Conservation (phyloP, 805 yeast genomes). For the Metschnikowia amazonensis region DNA sequence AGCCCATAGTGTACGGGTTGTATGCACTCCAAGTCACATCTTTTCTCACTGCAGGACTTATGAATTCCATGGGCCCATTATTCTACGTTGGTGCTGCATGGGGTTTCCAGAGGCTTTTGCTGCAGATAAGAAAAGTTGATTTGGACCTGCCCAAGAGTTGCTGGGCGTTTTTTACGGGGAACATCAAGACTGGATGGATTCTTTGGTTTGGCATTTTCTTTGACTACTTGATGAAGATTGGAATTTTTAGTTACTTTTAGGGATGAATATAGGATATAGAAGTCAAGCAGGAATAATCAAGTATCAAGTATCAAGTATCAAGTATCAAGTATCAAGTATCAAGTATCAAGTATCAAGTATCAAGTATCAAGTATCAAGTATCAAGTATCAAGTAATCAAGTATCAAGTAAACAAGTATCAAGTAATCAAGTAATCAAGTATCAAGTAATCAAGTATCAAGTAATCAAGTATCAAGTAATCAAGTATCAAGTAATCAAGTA, state of each 20-base stretch:
- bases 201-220: constrained; percentile 62
- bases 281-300: too few species aligned
- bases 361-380: too few species aligned
- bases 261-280: too few species aligned
- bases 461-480: too few species aligned
- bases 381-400: too few species aligned
- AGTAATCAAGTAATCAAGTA: too few species aligned
- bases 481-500: too few species aligned
- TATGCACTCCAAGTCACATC: constrained; percentile 65
- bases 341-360: too few species aligned
- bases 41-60: constrained; percentile 62
- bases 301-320: too few species aligned
- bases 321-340: too few species aligned
- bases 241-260: constrained; percentile 28
- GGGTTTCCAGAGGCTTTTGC: constrained; percentile 65
- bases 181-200: constrained; percentile 71
- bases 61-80: constrained; percentile 84
- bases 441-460: too few species aligned
- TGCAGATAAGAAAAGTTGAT: constrained; percentile 70
- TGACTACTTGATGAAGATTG: constrained; percentile 54
- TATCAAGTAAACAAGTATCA: too few species aligned
- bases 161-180: constrained; percentile 74
- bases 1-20: constrained; percentile 60
- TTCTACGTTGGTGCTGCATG: constrained; percentile 62
- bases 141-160: constrained; percentile 77